These are phyloP conservation scores for Blastobotrys niveus DNA, from an alignment of 1,139 yeast genomes.

Conservation along the genomic window DNA sequence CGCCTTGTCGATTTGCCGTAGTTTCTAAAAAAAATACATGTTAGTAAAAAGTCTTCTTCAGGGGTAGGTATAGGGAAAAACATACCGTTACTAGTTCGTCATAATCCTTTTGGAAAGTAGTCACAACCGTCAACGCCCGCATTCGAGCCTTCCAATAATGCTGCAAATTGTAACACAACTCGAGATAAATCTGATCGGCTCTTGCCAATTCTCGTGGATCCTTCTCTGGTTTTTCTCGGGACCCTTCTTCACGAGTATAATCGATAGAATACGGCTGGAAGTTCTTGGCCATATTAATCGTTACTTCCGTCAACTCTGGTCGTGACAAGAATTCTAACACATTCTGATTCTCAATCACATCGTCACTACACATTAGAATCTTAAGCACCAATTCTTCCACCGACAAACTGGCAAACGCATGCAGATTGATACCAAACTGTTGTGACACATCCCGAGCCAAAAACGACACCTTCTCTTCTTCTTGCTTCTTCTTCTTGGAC, in stretches of 20 bases:
- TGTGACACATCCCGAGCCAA: slow-evolving; percentile 78
- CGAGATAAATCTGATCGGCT: slow-evolving; percentile 74
- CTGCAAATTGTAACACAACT: slow-evolving; percentile 69
- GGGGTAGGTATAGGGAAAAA: background rate
- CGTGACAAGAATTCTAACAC: slow-evolving; percentile 77
- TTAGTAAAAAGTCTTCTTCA: slow-evolving; percentile 8
- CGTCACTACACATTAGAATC: slow-evolving; percentile 66
- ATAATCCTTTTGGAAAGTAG: slow-evolving; percentile 70
- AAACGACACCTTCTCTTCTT: slow-evolving; percentile 49
- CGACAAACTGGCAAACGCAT: slow-evolving; percentile 58
- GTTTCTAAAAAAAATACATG: slow-evolving; percentile 40
- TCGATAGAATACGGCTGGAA: slow-evolving; percentile 68
- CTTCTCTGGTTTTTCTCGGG: slow-evolving; percentile 43
- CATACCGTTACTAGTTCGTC: slow-evolving; percentile 48
- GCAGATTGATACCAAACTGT: slow-evolving; percentile 89
- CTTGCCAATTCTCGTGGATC: slow-evolving; percentile 64
- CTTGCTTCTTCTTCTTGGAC: slow-evolving; percentile 34
- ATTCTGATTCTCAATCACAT: slow-evolving; percentile 59
- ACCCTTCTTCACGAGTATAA: slow-evolving; percentile 35
- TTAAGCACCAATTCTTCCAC: slow-evolving; percentile 61
- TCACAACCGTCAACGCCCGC: slow-evolving; percentile 61
- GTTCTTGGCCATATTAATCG: slow-evolving; percentile 57
- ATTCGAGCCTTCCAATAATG: slow-evolving; percentile 85
- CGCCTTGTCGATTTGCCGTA: slow-evolving; percentile 64
- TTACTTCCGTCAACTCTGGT: slow-evolving; percentile 66